phyloP scores from a whole-genome alignment of 495 filamentous ascomycete species.

The Sordaria brevicollis region DNA sequence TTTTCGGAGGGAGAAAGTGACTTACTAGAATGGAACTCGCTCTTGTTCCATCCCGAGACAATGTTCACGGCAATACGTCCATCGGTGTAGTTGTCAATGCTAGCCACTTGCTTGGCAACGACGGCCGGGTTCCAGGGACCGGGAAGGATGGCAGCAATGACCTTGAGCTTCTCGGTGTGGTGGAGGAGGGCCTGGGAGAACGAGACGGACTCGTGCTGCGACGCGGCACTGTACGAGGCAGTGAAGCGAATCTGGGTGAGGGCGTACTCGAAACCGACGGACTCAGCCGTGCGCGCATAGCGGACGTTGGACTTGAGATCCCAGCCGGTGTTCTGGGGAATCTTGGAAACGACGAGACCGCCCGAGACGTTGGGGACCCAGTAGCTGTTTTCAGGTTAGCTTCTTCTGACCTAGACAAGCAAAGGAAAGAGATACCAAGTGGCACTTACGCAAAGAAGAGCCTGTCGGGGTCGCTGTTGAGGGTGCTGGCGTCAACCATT shows the following conservation, averaged over 20 bases:
- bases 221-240: slow-evolving; percentile 37
- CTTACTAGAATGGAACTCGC: slow-evolving; percentile 23
- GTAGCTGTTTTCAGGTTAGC: slow-evolving; percentile 19
- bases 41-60: slow-evolving; percentile 41
- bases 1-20: neutral
- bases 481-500: slow-evolving; percentile 2
- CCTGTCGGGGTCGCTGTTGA: slow-evolving; percentile 11
- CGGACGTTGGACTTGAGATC: slow-evolving; percentile 32
- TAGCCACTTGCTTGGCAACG: slow-evolving; percentile 39
- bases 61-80: slow-evolving; percentile 39
- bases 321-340: slow-evolving; percentile 37
- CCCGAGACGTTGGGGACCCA: slow-evolving; percentile 43
- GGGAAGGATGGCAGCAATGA: slow-evolving; percentile 40
- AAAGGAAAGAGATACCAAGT: neutral
- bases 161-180: slow-evolving; percentile 30
- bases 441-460: slow-evolving; percentile 16
- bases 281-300: slow-evolving; percentile 36
- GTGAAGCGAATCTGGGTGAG: slow-evolving; percentile 41
- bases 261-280: slow-evolving; percentile 36
- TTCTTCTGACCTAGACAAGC: neutral
- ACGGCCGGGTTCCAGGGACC: slow-evolving; percentile 41
- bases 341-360: slow-evolving; percentile 38
- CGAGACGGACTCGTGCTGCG: slow-evolving; percentile 40
- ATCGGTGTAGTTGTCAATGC: slow-evolving; percentile 37
- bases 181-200: slow-evolving; percentile 39